Evolutionary conservation across 805 yeast species (phyloP).

Genomic region (Debaryomyces tyrocola): DNA sequence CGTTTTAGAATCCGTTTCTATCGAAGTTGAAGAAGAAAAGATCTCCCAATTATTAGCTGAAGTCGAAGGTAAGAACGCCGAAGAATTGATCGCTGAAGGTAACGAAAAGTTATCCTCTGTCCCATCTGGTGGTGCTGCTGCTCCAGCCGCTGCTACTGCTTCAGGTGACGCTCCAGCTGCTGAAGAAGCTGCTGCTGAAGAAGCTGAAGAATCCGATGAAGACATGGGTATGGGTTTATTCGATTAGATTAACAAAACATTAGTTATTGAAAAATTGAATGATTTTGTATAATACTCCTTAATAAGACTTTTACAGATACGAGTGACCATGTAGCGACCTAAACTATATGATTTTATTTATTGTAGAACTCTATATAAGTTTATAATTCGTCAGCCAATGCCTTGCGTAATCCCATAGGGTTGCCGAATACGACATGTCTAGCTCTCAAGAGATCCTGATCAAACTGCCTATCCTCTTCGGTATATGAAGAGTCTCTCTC

Average conservation of each 20-base stretch:
- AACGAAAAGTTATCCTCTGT: slow-evolving; percentile 94
- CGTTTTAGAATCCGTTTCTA: slow-evolving; percentile 92
- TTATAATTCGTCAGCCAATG: slow-evolving; percentile 39
- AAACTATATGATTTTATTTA: neutral
- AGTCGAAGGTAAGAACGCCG: slow-evolving; percentile 90
- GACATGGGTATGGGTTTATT: slow-evolving; percentile 97
- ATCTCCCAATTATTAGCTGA: slow-evolving; percentile 76
- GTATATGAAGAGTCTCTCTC: slow-evolving; percentile 31
- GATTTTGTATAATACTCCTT: slow-evolving; percentile 7
- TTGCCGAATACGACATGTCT: slow-evolving; percentile 79
- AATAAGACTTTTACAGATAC: neutral
- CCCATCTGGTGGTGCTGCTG: slow-evolving; percentile 97
- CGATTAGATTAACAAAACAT: slow-evolving; percentile 61
- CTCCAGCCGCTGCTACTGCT: slow-evolving; percentile 70
- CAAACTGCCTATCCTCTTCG: slow-evolving; percentile 37
- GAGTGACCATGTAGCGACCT: no score
- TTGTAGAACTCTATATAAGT: slow-evolving; percentile 11
- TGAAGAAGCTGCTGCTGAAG: slow-evolving; percentile 71
- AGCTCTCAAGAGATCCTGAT: slow-evolving; percentile 29
- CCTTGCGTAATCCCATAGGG: slow-evolving; percentile 67
- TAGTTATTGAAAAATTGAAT: slow-evolving; percentile 1
- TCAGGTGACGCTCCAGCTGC: slow-evolving; percentile 70
- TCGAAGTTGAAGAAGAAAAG: slow-evolving; percentile 90
- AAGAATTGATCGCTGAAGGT: slow-evolving; percentile 93
- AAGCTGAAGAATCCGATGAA: slow-evolving; percentile 60